These are phyloP conservation scores for Penstemon barbatus DNA, from an alignment of 257 asterid genomes.

Conservation along the genomic window DNA sequence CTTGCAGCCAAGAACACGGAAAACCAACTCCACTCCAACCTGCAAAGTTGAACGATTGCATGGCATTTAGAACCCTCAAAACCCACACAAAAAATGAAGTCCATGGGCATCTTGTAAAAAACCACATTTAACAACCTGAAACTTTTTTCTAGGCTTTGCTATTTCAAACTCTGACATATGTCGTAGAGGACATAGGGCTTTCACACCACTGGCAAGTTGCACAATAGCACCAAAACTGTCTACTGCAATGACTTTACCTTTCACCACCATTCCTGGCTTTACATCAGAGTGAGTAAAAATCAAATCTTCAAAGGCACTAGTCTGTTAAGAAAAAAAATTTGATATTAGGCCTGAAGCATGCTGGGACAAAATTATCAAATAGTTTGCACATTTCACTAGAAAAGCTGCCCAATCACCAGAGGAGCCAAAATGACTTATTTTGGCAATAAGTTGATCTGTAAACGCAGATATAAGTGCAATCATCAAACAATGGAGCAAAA, in stretches of 20 bases:
- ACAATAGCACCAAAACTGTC: slow-evolving; percentile 90
- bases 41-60: slow-evolving; percentile 42
- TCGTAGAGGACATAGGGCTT: slow-evolving; percentile 99
- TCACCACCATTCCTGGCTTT: slow-evolving; percentile 97
- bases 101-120: slow-evolving; percentile 19
- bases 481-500: slow-evolving; percentile 19
- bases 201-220: slow-evolving; percentile 85
- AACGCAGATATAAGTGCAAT: not conserved
- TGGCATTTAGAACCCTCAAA: slow-evolving; percentile 1
- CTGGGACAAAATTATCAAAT: not conserved
- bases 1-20: slow-evolving; percentile 96
- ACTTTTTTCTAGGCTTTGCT: slow-evolving; percentile 85
- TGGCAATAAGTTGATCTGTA: not conserved
- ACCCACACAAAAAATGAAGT: slow-evolving; percentile 1
- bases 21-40: slow-evolving; percentile 82
- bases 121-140: slow-evolving; percentile 60
- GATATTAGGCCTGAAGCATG: slow-evolving; percentile 2
- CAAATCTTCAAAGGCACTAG: slow-evolving; percentile 87
- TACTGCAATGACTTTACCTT: slow-evolving; percentile 79
- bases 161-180: slow-evolving; percentile 99
- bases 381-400: not conserved
- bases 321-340: slow-evolving; percentile 47
- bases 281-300: slow-evolving; percentile 96
- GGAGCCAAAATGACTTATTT: not conserved
- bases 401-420: slow-evolving; percentile 6